phyloP scores from a whole-genome alignment of 2,329 filamentous ascomycete genomes.

The Elsinoe fawcettii region DNA sequence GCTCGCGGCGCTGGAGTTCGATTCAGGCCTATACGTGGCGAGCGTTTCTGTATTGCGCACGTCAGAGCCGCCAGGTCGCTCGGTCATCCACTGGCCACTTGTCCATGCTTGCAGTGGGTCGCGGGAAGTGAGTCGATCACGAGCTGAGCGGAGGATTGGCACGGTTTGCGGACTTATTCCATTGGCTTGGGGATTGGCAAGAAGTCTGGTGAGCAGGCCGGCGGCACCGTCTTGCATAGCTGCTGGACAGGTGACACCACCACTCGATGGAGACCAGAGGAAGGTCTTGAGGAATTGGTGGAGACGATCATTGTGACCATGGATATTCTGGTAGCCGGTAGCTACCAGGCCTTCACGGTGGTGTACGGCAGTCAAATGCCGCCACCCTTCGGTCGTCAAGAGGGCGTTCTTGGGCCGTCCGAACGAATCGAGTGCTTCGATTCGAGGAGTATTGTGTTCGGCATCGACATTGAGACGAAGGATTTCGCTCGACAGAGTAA shows the following conservation, averaged over 20 bases:
- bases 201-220: constrained; percentile 29
- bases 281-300: constrained; percentile 54
- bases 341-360: constrained; percentile 52
- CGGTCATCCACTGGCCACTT: constrained; percentile 72
- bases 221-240: constrained; percentile 61
- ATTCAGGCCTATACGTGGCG: background rate
- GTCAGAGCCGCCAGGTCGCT: constrained; percentile 61
- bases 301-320: constrained; percentile 45
- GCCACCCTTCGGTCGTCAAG: constrained; percentile 61
- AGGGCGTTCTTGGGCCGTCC: constrained; percentile 48
- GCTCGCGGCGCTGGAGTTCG: background rate
- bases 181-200: background rate
- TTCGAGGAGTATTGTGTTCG: constrained; percentile 56
- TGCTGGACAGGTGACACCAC: constrained; percentile 56
- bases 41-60: constrained; percentile 54
- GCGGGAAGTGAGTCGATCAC: constrained; percentile 45
- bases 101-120: constrained; percentile 54
- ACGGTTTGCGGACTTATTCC: background rate
- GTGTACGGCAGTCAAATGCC: constrained; percentile 52
- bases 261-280: constrained; percentile 53
- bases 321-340: constrained; percentile 50
- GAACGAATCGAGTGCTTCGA: constrained; percentile 54
- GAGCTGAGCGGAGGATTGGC: background rate
- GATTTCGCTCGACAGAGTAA: constrained; percentile 47
- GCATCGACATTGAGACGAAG: constrained; percentile 55